Conservation (phyloP, 495 filamentous ascomycete genomes). For the Talaromyces wortmannii region DNA sequence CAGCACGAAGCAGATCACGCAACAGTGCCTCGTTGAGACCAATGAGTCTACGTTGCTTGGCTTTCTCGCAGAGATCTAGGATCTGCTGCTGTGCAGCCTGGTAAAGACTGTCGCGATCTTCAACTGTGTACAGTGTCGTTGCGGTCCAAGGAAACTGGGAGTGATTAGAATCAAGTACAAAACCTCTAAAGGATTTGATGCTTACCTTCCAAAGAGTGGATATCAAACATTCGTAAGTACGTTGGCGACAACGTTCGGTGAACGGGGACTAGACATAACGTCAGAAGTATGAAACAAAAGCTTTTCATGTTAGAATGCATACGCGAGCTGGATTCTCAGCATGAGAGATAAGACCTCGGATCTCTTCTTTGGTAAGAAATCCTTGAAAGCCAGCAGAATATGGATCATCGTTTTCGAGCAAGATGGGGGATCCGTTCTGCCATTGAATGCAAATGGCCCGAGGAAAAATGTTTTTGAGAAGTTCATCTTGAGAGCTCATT, state of each 20-base stretch:
- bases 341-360: conserved; percentile 59
- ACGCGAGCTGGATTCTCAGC: conserved; percentile 62
- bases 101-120: conserved; percentile 54
- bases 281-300: conserved; percentile 1
- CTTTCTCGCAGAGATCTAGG: conserved; percentile 29
- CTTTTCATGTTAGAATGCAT: conserved; percentile 22
- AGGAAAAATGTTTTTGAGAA: conserved; percentile 66
- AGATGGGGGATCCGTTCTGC: conserved; percentile 40
- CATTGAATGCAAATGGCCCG: conserved; percentile 57
- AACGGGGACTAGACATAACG: conserved; percentile 49
- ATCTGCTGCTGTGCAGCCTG: conserved; percentile 43
- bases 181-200: neutral
- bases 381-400: conserved; percentile 63
- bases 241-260: conserved; percentile 57
- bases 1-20: conserved; percentile 48
- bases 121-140: conserved; percentile 53
- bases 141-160: conserved; percentile 62
- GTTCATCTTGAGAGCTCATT: conserved; percentile 48
- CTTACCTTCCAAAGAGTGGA: conserved; percentile 64
- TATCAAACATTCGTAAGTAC: conserved; percentile 69
- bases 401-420: conserved; percentile 30
- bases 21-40: conserved; percentile 49
- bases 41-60: conserved; percentile 21
- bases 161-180: conserved; percentile 4
- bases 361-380: conserved; percentile 66